Evolutionary conservation across 768 basidiomycete species (phyloP), one percentile per base, ranked within the genome.

Genomic region (Podaxis rugospora): DNA sequence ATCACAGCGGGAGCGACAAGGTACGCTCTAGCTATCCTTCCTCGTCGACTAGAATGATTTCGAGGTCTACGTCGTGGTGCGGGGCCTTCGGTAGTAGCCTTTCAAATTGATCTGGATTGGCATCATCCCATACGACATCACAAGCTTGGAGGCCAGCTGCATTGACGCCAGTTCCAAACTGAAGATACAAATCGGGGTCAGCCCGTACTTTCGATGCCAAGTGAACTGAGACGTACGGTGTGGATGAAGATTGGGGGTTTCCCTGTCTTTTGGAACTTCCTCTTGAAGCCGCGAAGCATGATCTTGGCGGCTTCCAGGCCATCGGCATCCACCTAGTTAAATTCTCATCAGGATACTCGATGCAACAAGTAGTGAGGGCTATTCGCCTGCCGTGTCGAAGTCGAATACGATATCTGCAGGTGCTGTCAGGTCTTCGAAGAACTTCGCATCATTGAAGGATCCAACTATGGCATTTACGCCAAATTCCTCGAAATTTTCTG

Each of bases 1-100:
- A 86, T 80, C 1, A 80, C 83, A 1, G 79, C 73, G 0, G 85
- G 84, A 13, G 82, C 64, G 54, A 87, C 65, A 58, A 86, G 83
- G 68, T 83, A 81, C 0, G 80, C 76, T 57, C 75, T 76, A 32
- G 78, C 76, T 80, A 84, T 14, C 81, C 84, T 73, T 79, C 71
- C 40, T 72, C 71, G 63, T 82, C 79, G 2, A 82, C 84, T 4
- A 75, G 74, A 4, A 82, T 72, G 39, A 86, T 59, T 3, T 69
- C 65, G 23, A 81, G 66, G 61, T 86, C 86, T 2, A 87, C 80
- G 16, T 72, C 62, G 42, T 83, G 78, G 64, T 85, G 83, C 0
- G 73, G 73, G 71, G 57, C 79, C 79, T 3, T 79, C 5, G 65
- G 66, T 2, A 83, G 75, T 6, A 86, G 64, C 1, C 74, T 65